Percentiles rank a stretch among this genome's conserved stretches.
Evolutionary conservation across 495 filamentous ascomycete species (phyloP).

Genomic region (Penicillium paxilli): DNA sequence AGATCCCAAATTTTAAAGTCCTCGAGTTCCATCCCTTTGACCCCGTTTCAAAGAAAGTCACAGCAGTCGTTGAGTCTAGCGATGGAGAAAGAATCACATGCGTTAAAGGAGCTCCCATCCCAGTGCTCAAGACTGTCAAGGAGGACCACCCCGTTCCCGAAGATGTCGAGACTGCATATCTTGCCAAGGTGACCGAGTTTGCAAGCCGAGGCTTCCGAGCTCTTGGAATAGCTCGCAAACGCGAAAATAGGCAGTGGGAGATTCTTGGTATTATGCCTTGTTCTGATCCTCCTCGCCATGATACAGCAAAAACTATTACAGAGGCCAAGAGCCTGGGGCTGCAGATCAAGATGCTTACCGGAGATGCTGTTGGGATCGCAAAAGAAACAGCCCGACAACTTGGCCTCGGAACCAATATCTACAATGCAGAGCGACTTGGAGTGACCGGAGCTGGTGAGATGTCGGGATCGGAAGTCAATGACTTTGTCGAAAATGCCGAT

Average conservation of each 20-base stretch:
- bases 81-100: slow-evolving; percentile 80
- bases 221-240: slow-evolving; percentile 87
- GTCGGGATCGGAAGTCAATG: slow-evolving; percentile 88
- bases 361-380: slow-evolving; percentile 92
- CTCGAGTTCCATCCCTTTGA: slow-evolving; percentile 87
- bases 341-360: slow-evolving; percentile 95
- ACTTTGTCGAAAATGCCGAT: slow-evolving; percentile 93
- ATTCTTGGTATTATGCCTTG: slow-evolving; percentile 94
- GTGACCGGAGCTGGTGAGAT: slow-evolving; percentile 84
- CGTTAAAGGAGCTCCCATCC: slow-evolving; percentile 87
- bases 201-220: slow-evolving; percentile 90
- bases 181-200: slow-evolving; percentile 88
- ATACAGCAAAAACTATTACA: slow-evolving; percentile 85
- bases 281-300: slow-evolving; percentile 86
- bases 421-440: slow-evolving; percentile 87
- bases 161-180: slow-evolving; percentile 75
- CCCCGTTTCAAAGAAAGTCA: slow-evolving; percentile 91
- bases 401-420: slow-evolving; percentile 90
- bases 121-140: slow-evolving; percentile 80
- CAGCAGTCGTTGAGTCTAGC: slow-evolving; percentile 76
- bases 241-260: slow-evolving; percentile 74
- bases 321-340: slow-evolving; percentile 87
- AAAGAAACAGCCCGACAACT: slow-evolving; percentile 87
- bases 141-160: slow-evolving; percentile 75
- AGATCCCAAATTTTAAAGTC: slow-evolving; percentile 74